These are phyloP conservation scores for Tephrocybe rancida DNA, from an alignment of 768 basidiomycete genomes.

Conservation along the genomic window DNA sequence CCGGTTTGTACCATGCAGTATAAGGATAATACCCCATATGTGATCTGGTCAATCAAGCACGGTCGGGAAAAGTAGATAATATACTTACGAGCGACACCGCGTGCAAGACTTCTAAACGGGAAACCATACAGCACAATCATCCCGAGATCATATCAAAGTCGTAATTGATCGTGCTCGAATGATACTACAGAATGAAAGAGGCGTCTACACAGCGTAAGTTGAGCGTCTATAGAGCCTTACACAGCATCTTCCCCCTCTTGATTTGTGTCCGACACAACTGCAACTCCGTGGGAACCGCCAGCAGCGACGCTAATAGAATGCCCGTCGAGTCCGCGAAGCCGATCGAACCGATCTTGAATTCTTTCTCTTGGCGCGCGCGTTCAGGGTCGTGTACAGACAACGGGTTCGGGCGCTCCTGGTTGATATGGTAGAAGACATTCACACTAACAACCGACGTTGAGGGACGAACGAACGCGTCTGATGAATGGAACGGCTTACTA, in stretches of 20 bases:
- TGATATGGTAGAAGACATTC: conserved; percentile 83
- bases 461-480: background rate
- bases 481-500: conserved; percentile 58
- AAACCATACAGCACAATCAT: no score
- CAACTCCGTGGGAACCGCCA: conserved; percentile 76
- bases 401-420: conserved; percentile 64
- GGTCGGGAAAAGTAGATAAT: no score
- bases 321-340: conserved; percentile 87
- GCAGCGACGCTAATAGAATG: conserved; percentile 62
- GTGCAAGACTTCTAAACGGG: no score
- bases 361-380: conserved; percentile 71
- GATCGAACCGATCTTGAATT: conserved; percentile 90
- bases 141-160: no score
- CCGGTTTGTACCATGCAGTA: no score
- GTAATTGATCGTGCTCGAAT: background rate
- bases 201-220: background rate
- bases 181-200: background rate
- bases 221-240: conserved; percentile 54
- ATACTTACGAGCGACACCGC: no score
- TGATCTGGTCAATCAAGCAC: no score
- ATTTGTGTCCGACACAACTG: conserved; percentile 74
- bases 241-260: conserved; percentile 67
- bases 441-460: conserved; percentile 48
- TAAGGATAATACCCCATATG: no score
- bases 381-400: conserved; percentile 51